Percentiles rank a stretch among this genome's conserved stretches.
Conservation (phyloP, 495 filamentous ascomycete genomes). For the Neurospora terricola region DNA sequence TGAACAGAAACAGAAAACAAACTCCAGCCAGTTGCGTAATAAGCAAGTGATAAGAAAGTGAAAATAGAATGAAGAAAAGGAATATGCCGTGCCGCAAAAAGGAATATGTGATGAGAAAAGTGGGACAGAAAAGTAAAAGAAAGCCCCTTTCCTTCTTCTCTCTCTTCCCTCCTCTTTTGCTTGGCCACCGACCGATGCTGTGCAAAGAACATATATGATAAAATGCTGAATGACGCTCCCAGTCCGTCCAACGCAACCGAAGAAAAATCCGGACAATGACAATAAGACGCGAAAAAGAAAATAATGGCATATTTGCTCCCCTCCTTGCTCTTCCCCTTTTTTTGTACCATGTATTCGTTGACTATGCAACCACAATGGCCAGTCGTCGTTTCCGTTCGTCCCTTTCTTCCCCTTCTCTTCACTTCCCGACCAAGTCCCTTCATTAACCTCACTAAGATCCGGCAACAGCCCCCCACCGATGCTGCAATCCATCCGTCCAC, state of each 20-base stretch:
- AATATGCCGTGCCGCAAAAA: background rate
- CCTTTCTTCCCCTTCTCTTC: background rate
- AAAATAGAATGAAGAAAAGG: background rate
- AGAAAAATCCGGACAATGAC: background rate
- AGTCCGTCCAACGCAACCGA: background rate
- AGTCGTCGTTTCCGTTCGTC: too few species aligned
- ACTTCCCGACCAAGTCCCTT: background rate
- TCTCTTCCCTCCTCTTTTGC: background rate
- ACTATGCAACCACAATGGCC: too few species aligned
- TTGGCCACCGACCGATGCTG: background rate
- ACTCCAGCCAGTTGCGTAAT: background rate
- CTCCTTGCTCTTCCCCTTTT: background rate
- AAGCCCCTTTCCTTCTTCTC: background rate
- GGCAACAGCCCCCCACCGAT: conserved; percentile 50
- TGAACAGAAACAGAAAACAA: background rate
- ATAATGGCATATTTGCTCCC: background rate
- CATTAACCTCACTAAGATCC: conserved; percentile 2
- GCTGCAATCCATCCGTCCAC: conserved; percentile 78
- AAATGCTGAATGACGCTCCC: conserved; percentile 1
- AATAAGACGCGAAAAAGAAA: background rate
- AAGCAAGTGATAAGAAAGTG: background rate
- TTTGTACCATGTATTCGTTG: background rate
- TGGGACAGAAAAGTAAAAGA: background rate
- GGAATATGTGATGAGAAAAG: background rate
- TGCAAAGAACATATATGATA: background rate